Conservation (phyloP, 176 grass and related monocot genomes). For the Oryza longistaminata region DNA sequence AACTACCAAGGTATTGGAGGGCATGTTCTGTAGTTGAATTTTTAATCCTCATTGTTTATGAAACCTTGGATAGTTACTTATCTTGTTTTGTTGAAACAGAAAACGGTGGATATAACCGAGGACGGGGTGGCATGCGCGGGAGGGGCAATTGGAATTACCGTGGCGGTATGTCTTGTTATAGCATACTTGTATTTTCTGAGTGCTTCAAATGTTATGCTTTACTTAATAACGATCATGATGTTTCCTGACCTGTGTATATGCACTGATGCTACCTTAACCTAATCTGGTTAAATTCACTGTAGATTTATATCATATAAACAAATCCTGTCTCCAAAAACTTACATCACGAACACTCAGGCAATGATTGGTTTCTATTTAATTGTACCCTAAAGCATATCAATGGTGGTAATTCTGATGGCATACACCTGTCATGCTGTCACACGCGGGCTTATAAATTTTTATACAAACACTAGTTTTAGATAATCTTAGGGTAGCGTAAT, state of each 20-base stretch:
- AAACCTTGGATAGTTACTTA: neutral
- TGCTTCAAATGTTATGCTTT: neutral
- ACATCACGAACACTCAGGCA: neutral
- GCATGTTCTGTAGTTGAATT: neutral
- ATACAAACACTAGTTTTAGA: neutral
- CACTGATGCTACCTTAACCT: neutral
- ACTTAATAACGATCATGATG: neutral
- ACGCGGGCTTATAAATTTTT: neutral
- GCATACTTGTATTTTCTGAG: neutral
- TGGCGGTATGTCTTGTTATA: constrained; percentile 46
- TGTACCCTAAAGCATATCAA: neutral
- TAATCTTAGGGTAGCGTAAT: neutral
- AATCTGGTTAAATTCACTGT: neutral
- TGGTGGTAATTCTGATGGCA: neutral
- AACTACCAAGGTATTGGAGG: constrained; percentile 58
- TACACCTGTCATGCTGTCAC: neutral
- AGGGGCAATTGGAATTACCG: constrained; percentile 68
- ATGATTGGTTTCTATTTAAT: neutral
- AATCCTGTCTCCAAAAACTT: neutral
- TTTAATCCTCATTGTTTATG: neutral
- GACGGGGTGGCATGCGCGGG: constrained; percentile 58
- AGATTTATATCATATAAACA: constrained; percentile 1
- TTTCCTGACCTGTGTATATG: neutral
- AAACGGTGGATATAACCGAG: constrained; percentile 79
- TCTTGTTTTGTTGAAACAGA: constrained; percentile 42